A percentile compares a stretch with the other conserved stretches of the same genome.
phyloP scores from a whole-genome alignment of 202 grass and related monocot genomes.

The Miscanthus sacchariflorus region DNA sequence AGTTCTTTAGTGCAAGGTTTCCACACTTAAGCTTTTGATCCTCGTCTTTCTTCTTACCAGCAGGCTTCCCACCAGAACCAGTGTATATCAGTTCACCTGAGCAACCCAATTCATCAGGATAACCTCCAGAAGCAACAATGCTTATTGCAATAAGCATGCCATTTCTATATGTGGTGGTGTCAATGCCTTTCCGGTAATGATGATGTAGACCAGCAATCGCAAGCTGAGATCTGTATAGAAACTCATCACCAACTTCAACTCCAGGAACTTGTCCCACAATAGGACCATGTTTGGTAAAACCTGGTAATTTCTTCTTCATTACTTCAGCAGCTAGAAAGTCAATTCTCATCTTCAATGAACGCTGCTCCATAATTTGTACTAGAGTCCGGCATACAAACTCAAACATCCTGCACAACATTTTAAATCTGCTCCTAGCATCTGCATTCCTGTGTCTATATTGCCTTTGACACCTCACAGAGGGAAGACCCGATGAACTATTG shows the following conservation, averaged over 20 bases:
- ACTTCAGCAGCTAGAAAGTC: constrained; percentile 57
- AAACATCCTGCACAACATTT: constrained; percentile 59
- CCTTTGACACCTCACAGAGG: constrained; percentile 23
- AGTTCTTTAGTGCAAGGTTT: constrained; percentile 81
- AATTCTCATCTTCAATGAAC: constrained; percentile 53
- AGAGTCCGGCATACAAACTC: constrained; percentile 64
- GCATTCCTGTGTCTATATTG: constrained; percentile 27
- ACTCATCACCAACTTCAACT: constrained; percentile 87
- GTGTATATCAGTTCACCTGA: constrained; percentile 83
- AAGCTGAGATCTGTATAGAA: constrained; percentile 72
- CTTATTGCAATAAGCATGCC: constrained; percentile 59
- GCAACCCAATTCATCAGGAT: constrained; percentile 65
- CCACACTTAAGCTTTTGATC: constrained; percentile 78
- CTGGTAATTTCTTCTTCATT: constrained; percentile 39
- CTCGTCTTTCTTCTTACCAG: constrained; percentile 52
- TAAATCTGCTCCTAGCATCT: constrained; percentile 63
- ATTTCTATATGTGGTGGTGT: constrained; percentile 30
- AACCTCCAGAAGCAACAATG: constrained; percentile 79
- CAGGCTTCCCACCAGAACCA: constrained; percentile 72
- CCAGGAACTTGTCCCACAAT: constrained; percentile 68
- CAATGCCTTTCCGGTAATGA: constrained; percentile 63
- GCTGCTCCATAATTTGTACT: constrained; percentile 47
- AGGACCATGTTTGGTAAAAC: constrained; percentile 51
- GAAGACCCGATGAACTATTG: constrained; percentile 35
- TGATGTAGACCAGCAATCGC: constrained; percentile 77